phyloP scores from a whole-genome alignment of 2,329 filamentous ascomycete species.

The Ophiostoma himal-ulmi region DNA sequence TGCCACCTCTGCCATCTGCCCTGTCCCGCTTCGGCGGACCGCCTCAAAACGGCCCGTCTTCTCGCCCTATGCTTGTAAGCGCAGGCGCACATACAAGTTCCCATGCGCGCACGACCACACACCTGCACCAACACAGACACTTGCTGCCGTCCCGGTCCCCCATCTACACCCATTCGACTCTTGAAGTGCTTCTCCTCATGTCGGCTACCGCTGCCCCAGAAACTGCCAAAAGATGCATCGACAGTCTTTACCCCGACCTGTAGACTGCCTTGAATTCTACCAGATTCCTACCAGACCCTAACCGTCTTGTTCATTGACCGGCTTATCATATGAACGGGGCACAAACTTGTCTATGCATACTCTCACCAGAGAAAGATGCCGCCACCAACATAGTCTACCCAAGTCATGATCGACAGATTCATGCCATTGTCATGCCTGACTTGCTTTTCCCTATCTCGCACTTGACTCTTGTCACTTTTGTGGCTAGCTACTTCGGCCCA shows the following conservation, averaged over 20 bases:
- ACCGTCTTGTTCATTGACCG: background rate
- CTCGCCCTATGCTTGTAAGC: constrained; percentile 8
- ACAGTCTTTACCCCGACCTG: background rate
- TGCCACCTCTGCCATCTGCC: background rate
- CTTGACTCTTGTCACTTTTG: background rate
- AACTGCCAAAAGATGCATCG: background rate
- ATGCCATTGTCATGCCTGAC: background rate
- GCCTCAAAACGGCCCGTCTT: background rate
- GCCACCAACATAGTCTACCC: background rate
- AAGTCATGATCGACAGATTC: background rate
- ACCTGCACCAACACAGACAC: constrained; percentile 11
- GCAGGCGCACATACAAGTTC: constrained; percentile 16
- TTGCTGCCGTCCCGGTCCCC: background rate
- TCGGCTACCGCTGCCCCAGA: background rate
- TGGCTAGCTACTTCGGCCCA: background rate
- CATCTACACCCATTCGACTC: background rate
- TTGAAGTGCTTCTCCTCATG: background rate
- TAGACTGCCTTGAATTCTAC: background rate
- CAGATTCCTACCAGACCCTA: background rate
- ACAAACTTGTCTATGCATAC: background rate
- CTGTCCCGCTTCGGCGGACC: background rate
- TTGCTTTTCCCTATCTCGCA: background rate
- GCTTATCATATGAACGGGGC: background rate
- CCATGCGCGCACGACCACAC: constrained; percentile 18
- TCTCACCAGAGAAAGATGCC: background rate